phyloP scores from a whole-genome alignment of 1,139 yeast species.

The Protomyces pachydermus region DNA sequence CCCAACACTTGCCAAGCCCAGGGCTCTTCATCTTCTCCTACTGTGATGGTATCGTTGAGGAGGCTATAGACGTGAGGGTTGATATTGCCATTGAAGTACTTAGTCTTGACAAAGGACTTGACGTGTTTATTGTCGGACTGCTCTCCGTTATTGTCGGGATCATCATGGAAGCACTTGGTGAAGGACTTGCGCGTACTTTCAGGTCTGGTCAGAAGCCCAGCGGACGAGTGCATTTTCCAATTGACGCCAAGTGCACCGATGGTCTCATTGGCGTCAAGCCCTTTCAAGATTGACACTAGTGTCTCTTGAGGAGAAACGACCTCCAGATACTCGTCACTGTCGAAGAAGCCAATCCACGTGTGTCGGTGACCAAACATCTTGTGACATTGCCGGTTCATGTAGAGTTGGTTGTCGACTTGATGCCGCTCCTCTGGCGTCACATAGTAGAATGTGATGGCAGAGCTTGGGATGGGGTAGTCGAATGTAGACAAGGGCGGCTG shows the following conservation, averaged over 20 bases:
- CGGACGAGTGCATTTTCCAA: not conserved
- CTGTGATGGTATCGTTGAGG: too few relatives aligned
- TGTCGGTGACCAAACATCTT: not conserved
- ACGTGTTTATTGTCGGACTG: too few relatives aligned
- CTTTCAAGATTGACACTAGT: too few relatives aligned
- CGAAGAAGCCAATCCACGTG: not conserved
- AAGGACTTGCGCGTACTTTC: too few relatives aligned
- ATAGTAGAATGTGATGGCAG: not conserved
- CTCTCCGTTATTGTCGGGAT: too few relatives aligned
- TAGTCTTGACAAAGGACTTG: too few relatives aligned
- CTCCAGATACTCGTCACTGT: not conserved
- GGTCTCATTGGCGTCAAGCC: too few relatives aligned
- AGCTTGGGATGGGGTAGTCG: not conserved
- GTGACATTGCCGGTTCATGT: not conserved
- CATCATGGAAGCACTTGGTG: too few relatives aligned
- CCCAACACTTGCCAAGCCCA: too few relatives aligned
- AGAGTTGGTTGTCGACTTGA: not conserved
- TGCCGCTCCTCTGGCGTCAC: not conserved
- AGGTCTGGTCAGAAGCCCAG: not conserved
- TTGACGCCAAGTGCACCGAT: not conserved
- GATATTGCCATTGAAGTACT: too few relatives aligned
- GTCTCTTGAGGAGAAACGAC: not conserved
- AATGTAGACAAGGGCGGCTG: not conserved
- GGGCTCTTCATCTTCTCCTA: too few relatives aligned
- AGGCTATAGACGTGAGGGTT: too few relatives aligned